Base-by-base conservation (phyloP, 352 stramenopile species). In the Pythium chondricola region DNA sequence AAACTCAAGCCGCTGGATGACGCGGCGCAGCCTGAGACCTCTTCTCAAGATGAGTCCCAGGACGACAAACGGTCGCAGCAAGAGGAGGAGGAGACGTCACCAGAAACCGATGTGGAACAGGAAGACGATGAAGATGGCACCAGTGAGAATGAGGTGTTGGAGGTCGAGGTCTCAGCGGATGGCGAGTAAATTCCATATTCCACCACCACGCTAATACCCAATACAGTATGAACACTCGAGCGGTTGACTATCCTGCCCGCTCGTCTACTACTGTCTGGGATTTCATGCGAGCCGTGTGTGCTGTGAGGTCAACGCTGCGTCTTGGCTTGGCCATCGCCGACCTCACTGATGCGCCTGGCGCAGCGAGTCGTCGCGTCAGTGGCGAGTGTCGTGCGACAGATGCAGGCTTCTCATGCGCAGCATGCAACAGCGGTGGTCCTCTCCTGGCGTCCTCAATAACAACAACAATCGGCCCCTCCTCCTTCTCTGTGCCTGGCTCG, bases 1-100 rank as follows among this genome's bases (percentile, higher is more conserved):
- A 88, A 88, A 47, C 26, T 88, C 36, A 55, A 70, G 46, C 44
- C 52, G 24, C 45, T 65, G 8, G 56, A 68, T 6, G 21, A 27
- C 9, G 42, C 61, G 10, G n/a, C 16, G 13, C 48, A 47, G 10
- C 35, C 27, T 33, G 29, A 33, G 13, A 13, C 7, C 29, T 8
- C 8, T 13, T 13, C 29, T 8, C 7, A 33, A 13, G 29, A 33
- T 33, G 7, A 43, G 24, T 14, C 7, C 14, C 33, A 55, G 3
- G 16, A 44, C 11, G 51, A 62, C 3, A 39, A 50, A 1, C 44
- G 46, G 2, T 24, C 38, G 18, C 35, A 58, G 16, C 40, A 52
- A 9, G 41, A 38, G 4, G 29, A 56, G 1, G 45, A 43, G 0
- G 48, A 53, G 21, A 22, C 50, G 9, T 46, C 51, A 4, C 39